Evolutionary conservation across 2,329 filamentous ascomycete species (phyloP), one percentile per base, ranked within the genome.

Genomic region (Hypoxylon sp.): DNA sequence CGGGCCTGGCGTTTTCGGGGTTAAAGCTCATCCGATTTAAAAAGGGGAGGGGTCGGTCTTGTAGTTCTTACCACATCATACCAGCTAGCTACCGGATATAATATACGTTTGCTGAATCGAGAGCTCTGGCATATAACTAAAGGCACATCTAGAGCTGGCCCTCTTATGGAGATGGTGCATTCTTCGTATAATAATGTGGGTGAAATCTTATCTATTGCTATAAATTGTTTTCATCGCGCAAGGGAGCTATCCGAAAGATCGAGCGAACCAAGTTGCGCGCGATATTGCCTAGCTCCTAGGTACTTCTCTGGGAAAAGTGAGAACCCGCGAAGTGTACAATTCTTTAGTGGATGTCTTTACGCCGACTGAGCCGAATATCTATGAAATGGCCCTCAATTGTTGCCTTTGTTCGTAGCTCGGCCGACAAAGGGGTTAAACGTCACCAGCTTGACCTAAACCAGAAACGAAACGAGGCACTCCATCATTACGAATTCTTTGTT

Each of bases 401-500:
- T 25, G 2, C n/a, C 66, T 67, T 65, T 67, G 58, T 69, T 59
- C 13, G 19, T 45, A 6, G 2, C 21, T 19, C 21, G 11, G 25
- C 5, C 11, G 28, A 66, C 57, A 65, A 71, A 64, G 61, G 45
- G 36, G 25, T 43, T 13, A 49, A 23, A 43, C 9, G 34, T 52
- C 59, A 21, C 13, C 59, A 51, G 11, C 43, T 41, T 21, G 45
- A 57, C 28, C 52, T 23, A 28, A 25, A 36, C 53, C 64, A 52
- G 48, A 64, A 60, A 56, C 64, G 50, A 60, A 41, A 45, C n/a
- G 11, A 55, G 38, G n/a, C 28, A 19, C 25, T 45, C 30, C 14
- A 17, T 19, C 11, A 19, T 21, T 36, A 34, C 32, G 14, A 25
- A 21, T 58, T 48, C 68, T 68, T 70, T 70, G 65, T 70, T 45